Evolutionary conservation across 2,329 filamentous ascomycete species (phyloP), one percentile per base, ranked within the genome.

Genomic region (Cercospora sp.): DNA sequence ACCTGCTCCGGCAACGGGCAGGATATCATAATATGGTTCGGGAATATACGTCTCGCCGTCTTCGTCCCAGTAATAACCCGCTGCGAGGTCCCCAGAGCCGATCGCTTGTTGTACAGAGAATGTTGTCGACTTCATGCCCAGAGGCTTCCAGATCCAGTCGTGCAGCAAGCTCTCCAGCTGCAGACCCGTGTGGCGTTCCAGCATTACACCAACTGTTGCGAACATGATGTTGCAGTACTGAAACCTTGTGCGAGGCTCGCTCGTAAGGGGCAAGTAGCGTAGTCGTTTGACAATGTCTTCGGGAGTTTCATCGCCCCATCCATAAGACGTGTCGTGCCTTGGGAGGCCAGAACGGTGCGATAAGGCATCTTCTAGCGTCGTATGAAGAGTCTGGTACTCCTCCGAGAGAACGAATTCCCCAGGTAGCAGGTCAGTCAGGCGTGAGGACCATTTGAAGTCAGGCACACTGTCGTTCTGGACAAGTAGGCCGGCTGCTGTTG

Each of bases 161-260:
- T 74, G 75, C 13, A 86, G 73, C 45, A 84, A 81, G 3, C 79
- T 73, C 0, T 79, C 79, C 3, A 86, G 75, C 36, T 74, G 73
- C 8, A 71, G 69, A 0, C 80, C 80, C 0, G 79, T 81, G 3
- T 84, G 66, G 0, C 74, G 79, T 69, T 86, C 82, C 13, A 86
- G 73, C 0, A 86, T 78, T 68, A 85, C 78, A 3, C 80, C 81
- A 3, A 81, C 78, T 1, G 79, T 79, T 0, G 77, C 77, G 72
- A 79, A 87, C 81, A 86, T 86, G 67, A 82, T 76, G 73, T 87
- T 87, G 73, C 79, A 82, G 73, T 87, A 87, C 66, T 83, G 78
- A 65, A 78, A 86, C 61, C 72, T 77, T 1, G 79, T 78, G 1
- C 86, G 79, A 5, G 84, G 79, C 69, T 85, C 82, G 7, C 76